Evolutionary conservation across 169 alveolate species (phyloP).

Genomic region (Eimeria acervulina): DNA sequence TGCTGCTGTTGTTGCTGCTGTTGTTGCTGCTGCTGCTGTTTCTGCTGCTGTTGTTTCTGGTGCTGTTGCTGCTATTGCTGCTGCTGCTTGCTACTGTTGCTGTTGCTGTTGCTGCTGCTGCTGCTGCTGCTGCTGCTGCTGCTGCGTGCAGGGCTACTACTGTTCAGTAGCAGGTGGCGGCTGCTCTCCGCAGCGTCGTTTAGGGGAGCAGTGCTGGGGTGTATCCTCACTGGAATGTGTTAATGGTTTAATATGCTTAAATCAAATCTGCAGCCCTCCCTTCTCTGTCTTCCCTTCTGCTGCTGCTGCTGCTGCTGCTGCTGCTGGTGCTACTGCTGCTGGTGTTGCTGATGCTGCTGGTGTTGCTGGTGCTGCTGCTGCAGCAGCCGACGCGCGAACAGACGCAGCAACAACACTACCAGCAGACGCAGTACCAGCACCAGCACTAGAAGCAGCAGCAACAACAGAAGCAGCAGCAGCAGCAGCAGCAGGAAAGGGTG

Average conservation of each 20-base stretch:
- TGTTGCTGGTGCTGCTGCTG: no score
- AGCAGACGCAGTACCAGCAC: no score
- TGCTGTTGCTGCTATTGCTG: no score
- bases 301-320: no score
- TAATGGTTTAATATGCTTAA: background rate
- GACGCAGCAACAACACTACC: no score
- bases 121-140: no score
- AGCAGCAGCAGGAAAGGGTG: background rate
- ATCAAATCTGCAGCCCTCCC: conserved; percentile 6
- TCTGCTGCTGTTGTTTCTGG: no score
- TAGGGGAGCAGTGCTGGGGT: conserved; percentile 1
- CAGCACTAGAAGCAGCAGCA: background rate
- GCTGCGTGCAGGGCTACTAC: background rate
- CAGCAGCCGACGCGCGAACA: no score
- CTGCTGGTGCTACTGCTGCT: no score
- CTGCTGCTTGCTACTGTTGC: no score
- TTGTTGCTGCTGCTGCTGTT: conserved; percentile 15
- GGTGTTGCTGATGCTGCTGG: no score
- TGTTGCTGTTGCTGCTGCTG: no score
- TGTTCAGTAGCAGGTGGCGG: conserved; percentile 57
- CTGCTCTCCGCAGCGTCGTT: conserved; percentile 51
- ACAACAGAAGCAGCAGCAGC: background rate
- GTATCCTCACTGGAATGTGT: background rate
- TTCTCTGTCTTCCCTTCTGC: conserved; percentile 56
- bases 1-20: background rate